phyloP scores from a whole-genome alignment of 1,139 yeast genomes.

The Candida freyschussii region DNA sequence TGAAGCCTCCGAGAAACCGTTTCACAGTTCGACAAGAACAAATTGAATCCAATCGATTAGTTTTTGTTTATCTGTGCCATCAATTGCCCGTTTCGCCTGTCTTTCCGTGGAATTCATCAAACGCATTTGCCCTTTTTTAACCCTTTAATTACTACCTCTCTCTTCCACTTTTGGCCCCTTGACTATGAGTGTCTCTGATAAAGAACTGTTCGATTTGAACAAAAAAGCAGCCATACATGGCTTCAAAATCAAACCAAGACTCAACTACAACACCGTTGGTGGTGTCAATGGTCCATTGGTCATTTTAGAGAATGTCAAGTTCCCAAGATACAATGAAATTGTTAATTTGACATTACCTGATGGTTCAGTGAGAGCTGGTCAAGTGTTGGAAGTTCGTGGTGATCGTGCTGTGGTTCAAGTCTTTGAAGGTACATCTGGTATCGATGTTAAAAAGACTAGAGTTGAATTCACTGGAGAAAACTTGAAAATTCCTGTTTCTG shows the following conservation, averaged over 20 bases:
- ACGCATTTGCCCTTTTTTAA: too few species aligned
- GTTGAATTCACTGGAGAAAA: constrained; percentile 96
- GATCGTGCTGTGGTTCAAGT: constrained; percentile 97
- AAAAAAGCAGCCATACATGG: constrained; percentile 90
- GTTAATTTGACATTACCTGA: constrained; percentile 95
- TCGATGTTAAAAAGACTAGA: constrained; percentile 94
- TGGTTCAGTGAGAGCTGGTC: constrained; percentile 92
- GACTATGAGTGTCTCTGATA: too few species aligned
- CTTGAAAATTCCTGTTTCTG: constrained; percentile 90
- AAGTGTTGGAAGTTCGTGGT: constrained; percentile 96
- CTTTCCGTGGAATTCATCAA: too few species aligned
- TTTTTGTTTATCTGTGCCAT: too few species aligned
- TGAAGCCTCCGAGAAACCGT: too few species aligned
- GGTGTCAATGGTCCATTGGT: constrained; percentile 99
- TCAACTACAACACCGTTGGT: constrained; percentile 91
- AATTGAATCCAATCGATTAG: too few species aligned
- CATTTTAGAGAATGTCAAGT: constrained; percentile 91
- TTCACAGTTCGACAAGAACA: too few species aligned
- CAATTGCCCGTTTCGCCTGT: too few species aligned
- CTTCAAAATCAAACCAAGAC: constrained; percentile 83
- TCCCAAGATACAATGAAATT: constrained; percentile 94
- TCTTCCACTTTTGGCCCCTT: not conserved
- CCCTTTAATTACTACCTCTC: not conserved
- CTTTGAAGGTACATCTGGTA: constrained; percentile 96
- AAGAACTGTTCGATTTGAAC: constrained; percentile 60